Base-by-base conservation (phyloP, 2,329 filamentous ascomycete species). In the Plenodomus lindquistii region DNA sequence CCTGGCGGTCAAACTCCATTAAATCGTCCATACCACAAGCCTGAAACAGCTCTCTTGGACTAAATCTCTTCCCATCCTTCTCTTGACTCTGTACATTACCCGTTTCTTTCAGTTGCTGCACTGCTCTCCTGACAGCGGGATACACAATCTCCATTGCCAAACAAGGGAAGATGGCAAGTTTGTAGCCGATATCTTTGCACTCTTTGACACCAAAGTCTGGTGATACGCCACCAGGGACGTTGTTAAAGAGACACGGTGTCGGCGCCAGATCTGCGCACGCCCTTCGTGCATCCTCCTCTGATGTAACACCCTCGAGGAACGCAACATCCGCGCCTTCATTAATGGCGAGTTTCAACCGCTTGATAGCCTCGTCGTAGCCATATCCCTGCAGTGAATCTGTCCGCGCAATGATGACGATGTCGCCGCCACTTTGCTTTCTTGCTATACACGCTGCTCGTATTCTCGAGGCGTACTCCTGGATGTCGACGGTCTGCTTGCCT, bases 341-440 rank as follows among this genome's bases (percentile, higher is more conserved):
- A 0, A 78, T 69, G 0, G 84, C 84, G 1, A 70, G 73, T 48
- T 71, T 71, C 18, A 87, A 67, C 1, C 84, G 70, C 2, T 58
- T 56, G 8, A 85, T 65, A 2, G 81, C 79, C 56, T 81, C 82
- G 9, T 82, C 81, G 53, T 81, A 86, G 0, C 83, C 84, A 5
- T 77, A 72, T 0, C 74, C 71, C 50, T 84, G 81, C 3, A 85
- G 69, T 1, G 84, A 81, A 57, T 87, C 85, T 0, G 84, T 87
- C 10, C 85, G 76, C 1, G 84, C 84, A 47, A 88, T 86, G 46
- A 87, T 77, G 21, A 87, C 77, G 31, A 87, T 83, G 53, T 86
- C 84, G 15, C 76, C 76, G 10, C 74, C 73, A 22, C 79, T 63
- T 16, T 73, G 70, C 18, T 75, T 67, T 2, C 83, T 73, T 1